Base-by-base conservation (phyloP, 306 rosid species). In the Arachis stenosperma region DNA sequence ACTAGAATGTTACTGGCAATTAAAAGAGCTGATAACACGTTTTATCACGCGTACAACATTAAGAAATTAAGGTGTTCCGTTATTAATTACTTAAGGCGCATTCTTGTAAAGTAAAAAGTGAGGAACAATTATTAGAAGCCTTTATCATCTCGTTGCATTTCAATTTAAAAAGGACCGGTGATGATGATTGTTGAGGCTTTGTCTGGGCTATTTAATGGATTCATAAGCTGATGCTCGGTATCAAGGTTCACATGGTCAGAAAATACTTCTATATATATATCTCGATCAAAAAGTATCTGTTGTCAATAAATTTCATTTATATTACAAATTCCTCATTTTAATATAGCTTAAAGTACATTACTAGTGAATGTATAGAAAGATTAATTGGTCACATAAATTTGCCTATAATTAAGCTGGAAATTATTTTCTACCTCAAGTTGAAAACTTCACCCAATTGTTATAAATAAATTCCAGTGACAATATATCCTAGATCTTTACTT, bases 21-120 rank as follows among this genome's bases (percentile, higher is more conserved):
- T 17, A 17, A 7, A 46, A 46, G 51, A 59, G 68, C 13, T 61
- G 61, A 73, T 48, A 61, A 37, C 70, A 74, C 15, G 63, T 74
- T 51, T 52, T 12, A 50, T 54, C 53, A 15, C 37, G 59, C 44
- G 27, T 63, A 12, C 30, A 8, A 33, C 33, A 40, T 11, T 13
- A 50, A 73, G 62, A 62, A 63, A 51, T 52, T 74, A 62, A 5
- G 33, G 62, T 61, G 40, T 61, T 62, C 41, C 71, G 0, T 53
- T 15, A 8, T 55, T 63, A 74, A 74, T 63, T 40, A 63, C 52
- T 40, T 22, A 22, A 22, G 64, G 33, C 55, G 33, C 40, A 37
- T 22, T 59, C 9, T 14, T 7, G 62, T 15, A 73, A 54, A 53
- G 65, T 65, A 63, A 62, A 60, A 61, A 52, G 11, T 52, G 50